A percentile compares a stretch with the other conserved stretches of the same genome.
These are phyloP conservation scores for Kwoniella sp. DNA, from an alignment of 768 basidiomycete species.

Conservation along the genomic window DNA sequence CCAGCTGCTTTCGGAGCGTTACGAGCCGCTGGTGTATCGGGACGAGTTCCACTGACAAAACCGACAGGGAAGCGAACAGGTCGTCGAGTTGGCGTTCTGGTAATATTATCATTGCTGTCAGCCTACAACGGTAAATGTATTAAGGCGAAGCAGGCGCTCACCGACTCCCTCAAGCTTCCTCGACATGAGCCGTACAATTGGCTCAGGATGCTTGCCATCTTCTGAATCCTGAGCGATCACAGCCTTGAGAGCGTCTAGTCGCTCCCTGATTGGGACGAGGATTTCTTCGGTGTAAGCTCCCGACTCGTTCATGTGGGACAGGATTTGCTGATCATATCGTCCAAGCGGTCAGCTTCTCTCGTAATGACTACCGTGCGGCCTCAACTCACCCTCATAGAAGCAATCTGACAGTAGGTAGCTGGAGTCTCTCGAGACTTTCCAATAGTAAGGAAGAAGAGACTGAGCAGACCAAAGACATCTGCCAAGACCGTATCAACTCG, in stretches of 20 bases:
- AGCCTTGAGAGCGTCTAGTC: slow-evolving; percentile 72
- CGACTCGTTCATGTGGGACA: slow-evolving; percentile 92
- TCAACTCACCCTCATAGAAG: slow-evolving; percentile 83
- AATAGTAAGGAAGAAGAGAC: slow-evolving; percentile 95
- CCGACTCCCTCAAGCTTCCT: slow-evolving; percentile 89
- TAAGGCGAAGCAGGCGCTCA: slow-evolving; percentile 52
- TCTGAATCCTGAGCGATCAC: slow-evolving; percentile 81
- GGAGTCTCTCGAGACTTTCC: slow-evolving; percentile 92
- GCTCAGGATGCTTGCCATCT: slow-evolving; percentile 73
- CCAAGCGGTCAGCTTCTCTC: not conserved
- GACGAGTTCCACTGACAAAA: slow-evolving; percentile 81
- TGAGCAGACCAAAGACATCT: slow-evolving; percentile 91
- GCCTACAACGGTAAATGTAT: not conserved
- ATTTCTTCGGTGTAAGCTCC: slow-evolving; percentile 88
- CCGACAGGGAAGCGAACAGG: slow-evolving; percentile 77
- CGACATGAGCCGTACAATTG: slow-evolving; percentile 82
- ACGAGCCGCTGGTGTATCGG: slow-evolving; percentile 88
- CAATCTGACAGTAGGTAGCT: slow-evolving; percentile 91
- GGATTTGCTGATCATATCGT: slow-evolving; percentile 66
- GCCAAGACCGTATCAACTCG: slow-evolving; percentile 89
- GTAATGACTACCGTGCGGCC: not conserved
- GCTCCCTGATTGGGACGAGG: slow-evolving; percentile 77
- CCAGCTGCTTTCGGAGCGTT: slow-evolving; percentile 79
- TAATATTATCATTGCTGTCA: not conserved
- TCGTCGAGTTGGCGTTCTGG: slow-evolving; percentile 70